These are phyloP conservation scores for Hypomontagnella submonticulosa DNA, from an alignment of 495 filamentous ascomycete species.

Conservation along the genomic window DNA sequence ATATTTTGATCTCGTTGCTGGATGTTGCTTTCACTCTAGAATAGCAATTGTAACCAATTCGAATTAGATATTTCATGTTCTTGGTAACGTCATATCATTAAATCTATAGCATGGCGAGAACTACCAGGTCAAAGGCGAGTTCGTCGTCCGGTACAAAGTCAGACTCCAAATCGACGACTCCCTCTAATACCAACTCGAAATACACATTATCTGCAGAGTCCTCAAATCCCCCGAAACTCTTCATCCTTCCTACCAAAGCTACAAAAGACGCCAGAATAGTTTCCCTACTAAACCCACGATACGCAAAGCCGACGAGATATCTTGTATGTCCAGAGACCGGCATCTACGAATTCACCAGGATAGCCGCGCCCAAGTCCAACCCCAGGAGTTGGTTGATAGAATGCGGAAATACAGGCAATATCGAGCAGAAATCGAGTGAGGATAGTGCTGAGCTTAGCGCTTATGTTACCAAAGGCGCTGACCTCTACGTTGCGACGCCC, in stretches of 20 bases:
- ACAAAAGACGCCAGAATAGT: constrained; percentile 74
- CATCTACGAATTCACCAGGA: constrained; percentile 86
- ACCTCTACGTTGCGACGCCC: constrained; percentile 83
- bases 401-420: constrained; percentile 25
- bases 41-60: neutral
- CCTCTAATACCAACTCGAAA: constrained; percentile 42
- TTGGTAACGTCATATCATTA: neutral
- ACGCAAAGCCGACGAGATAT: constrained; percentile 71
- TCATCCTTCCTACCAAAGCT: constrained; percentile 79
- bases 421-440: constrained; percentile 23
- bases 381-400: constrained; percentile 77
- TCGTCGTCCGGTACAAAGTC: constrained; percentile 42
- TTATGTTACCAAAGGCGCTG: constrained; percentile 65
- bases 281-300: constrained; percentile 82
- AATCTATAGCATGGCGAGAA: constrained; percentile 46
- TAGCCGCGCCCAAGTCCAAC: constrained; percentile 69
- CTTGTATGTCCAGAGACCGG: constrained; percentile 82
- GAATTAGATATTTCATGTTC: neutral
- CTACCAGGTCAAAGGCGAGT: constrained; percentile 45
- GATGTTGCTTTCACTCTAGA: neutral
- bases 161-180: constrained; percentile 34
- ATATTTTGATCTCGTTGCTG: neutral
- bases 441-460: constrained; percentile 37
- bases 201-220: constrained; percentile 52
- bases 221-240: constrained; percentile 69